phyloP scores from a whole-genome alignment of 306 rosid genomes.

The Cicer chorassanicum region DNA sequence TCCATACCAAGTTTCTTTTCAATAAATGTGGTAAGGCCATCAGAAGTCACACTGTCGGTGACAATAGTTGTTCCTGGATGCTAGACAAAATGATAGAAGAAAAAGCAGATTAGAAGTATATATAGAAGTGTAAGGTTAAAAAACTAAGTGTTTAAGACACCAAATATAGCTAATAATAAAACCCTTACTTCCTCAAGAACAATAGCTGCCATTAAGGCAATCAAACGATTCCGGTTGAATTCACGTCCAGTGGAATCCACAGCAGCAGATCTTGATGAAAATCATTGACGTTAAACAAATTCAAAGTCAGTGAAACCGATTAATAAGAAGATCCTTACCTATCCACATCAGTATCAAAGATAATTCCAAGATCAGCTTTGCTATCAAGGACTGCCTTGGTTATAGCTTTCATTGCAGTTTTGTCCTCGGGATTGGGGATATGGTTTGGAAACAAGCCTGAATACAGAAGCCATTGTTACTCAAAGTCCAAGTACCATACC shows the following conservation, averaged over 20 bases:
- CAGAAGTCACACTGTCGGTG: constrained; percentile 98
- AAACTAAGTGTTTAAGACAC: constrained; percentile 5
- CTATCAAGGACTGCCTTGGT: constrained; percentile 87
- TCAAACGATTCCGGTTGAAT: constrained; percentile 87
- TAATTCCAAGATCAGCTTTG: constrained; percentile 96
- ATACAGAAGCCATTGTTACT: constrained; percentile 33
- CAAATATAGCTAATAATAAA: constrained; percentile 34
- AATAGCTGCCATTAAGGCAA: constrained; percentile 95
- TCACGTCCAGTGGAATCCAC: constrained; percentile 88
- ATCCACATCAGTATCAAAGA: constrained; percentile 96
- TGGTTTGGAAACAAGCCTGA: constrained; percentile 97
- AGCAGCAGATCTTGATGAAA: constrained; percentile 87
- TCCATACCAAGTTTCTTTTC: constrained; percentile 88
- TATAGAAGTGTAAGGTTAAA: constrained; percentile 16
- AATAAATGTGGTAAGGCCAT: constrained; percentile 88
- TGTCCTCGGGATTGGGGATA: constrained; percentile 96
- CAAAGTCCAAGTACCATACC: constrained; percentile 25
- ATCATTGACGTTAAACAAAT: constrained; percentile 13
- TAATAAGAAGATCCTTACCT: constrained; percentile 55
- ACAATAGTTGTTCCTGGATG: constrained; percentile 96
- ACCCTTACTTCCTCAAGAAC: constrained; percentile 86
- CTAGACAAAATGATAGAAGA: constrained; percentile 50
- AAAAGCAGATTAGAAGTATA: constrained; percentile 30
- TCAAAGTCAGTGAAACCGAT: constrained; percentile 36
- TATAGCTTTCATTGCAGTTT: constrained; percentile 95